phyloP scores from a whole-genome alignment of 768 basidiomycete genomes.

The Cyathus striatus region DNA sequence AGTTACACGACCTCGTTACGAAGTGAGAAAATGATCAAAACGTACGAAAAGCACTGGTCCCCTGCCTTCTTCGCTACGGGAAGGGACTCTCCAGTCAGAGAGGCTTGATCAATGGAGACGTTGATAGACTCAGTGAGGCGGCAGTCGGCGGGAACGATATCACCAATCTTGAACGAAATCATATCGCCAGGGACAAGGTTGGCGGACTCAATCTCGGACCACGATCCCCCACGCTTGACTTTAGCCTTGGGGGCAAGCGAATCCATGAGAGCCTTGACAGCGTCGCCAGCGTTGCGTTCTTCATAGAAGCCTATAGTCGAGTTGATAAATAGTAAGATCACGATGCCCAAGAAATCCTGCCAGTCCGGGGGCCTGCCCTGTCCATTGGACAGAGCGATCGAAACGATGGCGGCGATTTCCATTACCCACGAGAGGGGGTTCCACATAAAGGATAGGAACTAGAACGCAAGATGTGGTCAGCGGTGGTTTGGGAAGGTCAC shows the following conservation, averaged over 20 bases:
- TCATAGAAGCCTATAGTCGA: slow-evolving; percentile 98
- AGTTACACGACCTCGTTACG: slow-evolving; percentile 1
- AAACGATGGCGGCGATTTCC: slow-evolving; percentile 93
- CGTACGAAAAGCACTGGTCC: slow-evolving; percentile 97
- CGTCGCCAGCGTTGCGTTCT: slow-evolving; percentile 95
- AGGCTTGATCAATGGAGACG: slow-evolving; percentile 97
- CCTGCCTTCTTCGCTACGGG: slow-evolving; percentile 87
- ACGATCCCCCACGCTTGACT: slow-evolving; percentile 79
- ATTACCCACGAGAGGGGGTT: slow-evolving; percentile 99
- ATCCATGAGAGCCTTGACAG: slow-evolving; percentile 99
- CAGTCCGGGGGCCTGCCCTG: slow-evolving; percentile 86
- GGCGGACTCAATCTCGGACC: slow-evolving; percentile 90
- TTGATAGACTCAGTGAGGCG: slow-evolving; percentile 96
- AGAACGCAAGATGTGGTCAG: too few relatives aligned
- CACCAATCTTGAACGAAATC: slow-evolving; percentile 98
- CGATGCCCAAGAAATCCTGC: slow-evolving; percentile 96
- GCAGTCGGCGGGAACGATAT: slow-evolving; percentile 96
- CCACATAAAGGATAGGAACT: slow-evolving; percentile 99
- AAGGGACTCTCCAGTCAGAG: slow-evolving; percentile 95
- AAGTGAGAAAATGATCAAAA: slow-evolving; percentile 14
- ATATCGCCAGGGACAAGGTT: slow-evolving; percentile 93
- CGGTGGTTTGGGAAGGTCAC: neutral
- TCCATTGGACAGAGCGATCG: slow-evolving; percentile 95
- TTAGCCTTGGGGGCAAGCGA: slow-evolving; percentile 97
- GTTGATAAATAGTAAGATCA: slow-evolving; percentile 89